These are phyloP conservation scores for Fonsecaea multimorphosa DNA, from an alignment of 2,329 filamentous ascomycete genomes.

Conservation along the genomic window DNA sequence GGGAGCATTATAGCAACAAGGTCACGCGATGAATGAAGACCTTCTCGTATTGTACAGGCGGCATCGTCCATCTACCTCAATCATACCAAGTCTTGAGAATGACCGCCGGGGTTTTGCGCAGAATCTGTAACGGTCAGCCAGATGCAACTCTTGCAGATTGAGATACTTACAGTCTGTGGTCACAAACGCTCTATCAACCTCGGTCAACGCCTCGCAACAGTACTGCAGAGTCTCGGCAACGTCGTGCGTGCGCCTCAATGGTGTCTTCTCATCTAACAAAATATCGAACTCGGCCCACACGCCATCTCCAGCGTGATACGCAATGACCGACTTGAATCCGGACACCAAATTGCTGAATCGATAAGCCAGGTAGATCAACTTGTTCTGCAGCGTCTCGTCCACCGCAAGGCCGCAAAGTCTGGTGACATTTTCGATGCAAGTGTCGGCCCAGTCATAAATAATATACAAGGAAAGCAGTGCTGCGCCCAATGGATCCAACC, in stretches of 20 bases:
- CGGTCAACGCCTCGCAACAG: slow-evolving; percentile 55
- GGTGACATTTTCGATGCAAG: slow-evolving; percentile 65
- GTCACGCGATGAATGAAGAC: background rate
- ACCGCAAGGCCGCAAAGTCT: slow-evolving; percentile 65
- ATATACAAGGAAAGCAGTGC: slow-evolving; percentile 69
- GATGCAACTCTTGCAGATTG: background rate
- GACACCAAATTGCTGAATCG: slow-evolving; percentile 61
- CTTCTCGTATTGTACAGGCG: background rate
- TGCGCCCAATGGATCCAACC: slow-evolving; percentile 69
- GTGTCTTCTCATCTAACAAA: slow-evolving; percentile 61
- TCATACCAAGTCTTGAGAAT: slow-evolving; percentile 22
- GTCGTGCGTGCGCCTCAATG: slow-evolving; percentile 62
- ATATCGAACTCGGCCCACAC: slow-evolving; percentile 69
- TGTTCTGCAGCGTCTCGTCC: slow-evolving; percentile 58
- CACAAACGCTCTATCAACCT: slow-evolving; percentile 61
- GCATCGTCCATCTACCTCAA: background rate
- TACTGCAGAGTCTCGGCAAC: slow-evolving; percentile 69
- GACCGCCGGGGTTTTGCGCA: slow-evolving; percentile 28
- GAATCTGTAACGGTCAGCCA: slow-evolving; percentile 15
- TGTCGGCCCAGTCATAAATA: slow-evolving; percentile 71
- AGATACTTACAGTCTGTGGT: slow-evolving; percentile 56
- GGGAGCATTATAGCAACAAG: background rate
- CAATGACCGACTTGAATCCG: slow-evolving; percentile 61
- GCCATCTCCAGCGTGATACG: slow-evolving; percentile 68
- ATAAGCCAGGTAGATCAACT: slow-evolving; percentile 66